Evolutionary conservation across 2,329 filamentous ascomycete species (phyloP).

Genomic region (Clarireedia sp.): DNA sequence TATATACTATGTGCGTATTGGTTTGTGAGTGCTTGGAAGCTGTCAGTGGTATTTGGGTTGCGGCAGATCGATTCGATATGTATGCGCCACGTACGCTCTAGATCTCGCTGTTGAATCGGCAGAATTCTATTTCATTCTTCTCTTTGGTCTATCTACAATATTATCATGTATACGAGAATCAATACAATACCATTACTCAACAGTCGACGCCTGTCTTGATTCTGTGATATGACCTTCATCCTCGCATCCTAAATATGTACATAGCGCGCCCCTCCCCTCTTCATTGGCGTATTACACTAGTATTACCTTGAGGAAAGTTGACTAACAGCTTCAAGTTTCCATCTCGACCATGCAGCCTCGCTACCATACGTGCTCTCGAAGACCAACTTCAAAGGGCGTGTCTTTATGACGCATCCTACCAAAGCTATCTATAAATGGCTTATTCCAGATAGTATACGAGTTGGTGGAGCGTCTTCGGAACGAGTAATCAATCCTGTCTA

Average conservation of each 20-base stretch:
- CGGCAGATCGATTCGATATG: background rate
- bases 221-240: constrained; percentile 26
- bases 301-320: background rate
- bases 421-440: constrained; percentile 99
- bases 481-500: constrained; percentile 66
- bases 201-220: constrained; percentile 29
- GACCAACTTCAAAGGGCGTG: constrained; percentile 91
- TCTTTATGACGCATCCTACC: constrained; percentile 99
- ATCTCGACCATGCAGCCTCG: constrained; percentile 97
- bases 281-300: background rate
- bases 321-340: constrained; percentile 60
- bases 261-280: constrained; percentile 18
- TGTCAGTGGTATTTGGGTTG: background rate
- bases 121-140: constrained; percentile 1
- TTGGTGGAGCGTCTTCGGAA: constrained; percentile 59
- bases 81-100: background rate
- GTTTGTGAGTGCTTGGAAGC: background rate
- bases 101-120: background rate
- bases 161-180: constrained; percentile 34
- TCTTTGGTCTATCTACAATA: constrained; percentile 10
- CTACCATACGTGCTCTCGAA: constrained; percentile 95
- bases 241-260: constrained; percentile 21
- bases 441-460: constrained; percentile 91
- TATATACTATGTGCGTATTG: background rate
- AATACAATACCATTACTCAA: constrained; percentile 36